These are phyloP conservation scores for Colletotrichum spinosum DNA, from an alignment of 2,329 filamentous ascomycete species.

Conservation along the genomic window DNA sequence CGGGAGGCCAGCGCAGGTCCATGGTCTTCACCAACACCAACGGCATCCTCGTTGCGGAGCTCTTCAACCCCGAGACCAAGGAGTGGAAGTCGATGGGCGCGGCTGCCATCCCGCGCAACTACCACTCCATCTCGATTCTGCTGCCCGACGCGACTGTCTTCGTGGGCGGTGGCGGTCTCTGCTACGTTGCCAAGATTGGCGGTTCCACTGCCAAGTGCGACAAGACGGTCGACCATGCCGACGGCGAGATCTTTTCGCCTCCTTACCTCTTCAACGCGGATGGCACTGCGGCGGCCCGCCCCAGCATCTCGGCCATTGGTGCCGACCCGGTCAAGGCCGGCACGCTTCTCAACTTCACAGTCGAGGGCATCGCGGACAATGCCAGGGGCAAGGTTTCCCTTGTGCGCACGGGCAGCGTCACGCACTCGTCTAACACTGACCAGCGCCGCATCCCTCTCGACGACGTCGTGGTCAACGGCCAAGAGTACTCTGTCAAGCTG, in stretches of 20 bases:
- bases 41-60: slow-evolving; percentile 55
- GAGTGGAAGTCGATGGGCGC: slow-evolving; percentile 52
- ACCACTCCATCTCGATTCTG: slow-evolving; percentile 62
- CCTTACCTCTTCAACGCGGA: slow-evolving; percentile 64
- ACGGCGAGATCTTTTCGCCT: slow-evolving; percentile 67
- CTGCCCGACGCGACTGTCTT: slow-evolving; percentile 63
- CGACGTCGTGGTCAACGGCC: slow-evolving; percentile 41
- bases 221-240: slow-evolving; percentile 61
- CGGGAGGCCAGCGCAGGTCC: slow-evolving; percentile 58
- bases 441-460: slow-evolving; percentile 63
- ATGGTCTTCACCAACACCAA: slow-evolving; percentile 58
- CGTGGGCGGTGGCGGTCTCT: slow-evolving; percentile 65
- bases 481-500: slow-evolving; percentile 53
- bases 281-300: slow-evolving; percentile 53
- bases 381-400: slow-evolving; percentile 49
- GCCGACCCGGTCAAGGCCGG: slow-evolving; percentile 42
- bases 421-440: slow-evolving; percentile 69
- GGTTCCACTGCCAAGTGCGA: slow-evolving; percentile 47
- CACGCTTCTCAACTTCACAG: slow-evolving; percentile 40
- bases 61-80: slow-evolving; percentile 57
- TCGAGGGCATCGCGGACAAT: slow-evolving; percentile 48
- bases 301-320: slow-evolving; percentile 52
- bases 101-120: slow-evolving; percentile 56
- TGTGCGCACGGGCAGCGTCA: slow-evolving; percentile 61
- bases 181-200: slow-evolving; percentile 44